Evolutionary conservation across 306 rosid species (phyloP), one percentile per base, ranked within the genome.

Genomic region (Glycine soja): DNA sequence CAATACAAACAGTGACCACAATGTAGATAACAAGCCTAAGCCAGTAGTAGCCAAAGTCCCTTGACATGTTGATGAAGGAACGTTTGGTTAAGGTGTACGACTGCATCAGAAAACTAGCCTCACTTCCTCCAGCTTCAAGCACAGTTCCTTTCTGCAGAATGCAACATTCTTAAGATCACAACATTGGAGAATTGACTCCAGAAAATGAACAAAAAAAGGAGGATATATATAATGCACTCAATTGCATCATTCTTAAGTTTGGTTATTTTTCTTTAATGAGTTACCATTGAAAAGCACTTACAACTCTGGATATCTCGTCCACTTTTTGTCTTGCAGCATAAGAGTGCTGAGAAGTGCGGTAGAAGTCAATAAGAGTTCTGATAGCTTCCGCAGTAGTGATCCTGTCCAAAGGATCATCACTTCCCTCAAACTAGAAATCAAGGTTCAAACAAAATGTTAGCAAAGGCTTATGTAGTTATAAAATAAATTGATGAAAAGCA

Each of bases 21-120:
- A 95, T 80, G 85, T 95, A 95, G 81, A 95, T 95, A 36, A 92
- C 92, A 48, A 95, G 99, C 89, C 99, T 88, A 74, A 95, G 99
- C 99, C 98, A 95, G 71, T 95, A 95, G 82, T 95, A 95, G 2
- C 98, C 99, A 15, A 93, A 95, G 75, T 95, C 99, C 89, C 99
- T 93, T 15, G 99, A 92, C 99, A 95, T 95, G 97, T 95, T 95
- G 73, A 87, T 54, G 38, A 95, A 92, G 4, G 99, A 95, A 63
- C 99, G 94, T 79, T 90, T 91, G 40, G 99, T 90, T 88, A 95
- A 87, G 6, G 86, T 90, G 62, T 85, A 89, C 56, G 90, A 76
- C 78, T 95, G 99, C 97, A 88, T 90, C 50, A 87, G 74, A 91
- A 95, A 93, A 85, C 99, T 93, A 48, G 99, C 99, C 80, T 93